A percentile compares a stretch with the other conserved stretches of the same genome.
Evolutionary conservation across 2,329 filamentous ascomycete genomes (phyloP).

Genomic region (Phialocephala sp.): DNA sequence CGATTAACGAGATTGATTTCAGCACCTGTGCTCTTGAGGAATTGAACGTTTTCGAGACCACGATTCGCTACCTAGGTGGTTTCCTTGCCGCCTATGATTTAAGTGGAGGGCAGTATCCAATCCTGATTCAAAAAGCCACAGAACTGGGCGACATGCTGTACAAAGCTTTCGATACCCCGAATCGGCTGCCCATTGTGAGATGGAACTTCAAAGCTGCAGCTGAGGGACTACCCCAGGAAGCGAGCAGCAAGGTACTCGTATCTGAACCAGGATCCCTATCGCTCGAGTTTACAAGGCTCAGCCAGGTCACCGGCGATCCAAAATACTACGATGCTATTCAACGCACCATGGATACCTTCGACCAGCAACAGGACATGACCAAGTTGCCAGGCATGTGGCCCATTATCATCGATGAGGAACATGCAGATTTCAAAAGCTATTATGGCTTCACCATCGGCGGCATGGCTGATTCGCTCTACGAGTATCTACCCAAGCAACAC

Average conservation of each 20-base stretch:
- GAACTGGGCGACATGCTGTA: constrained; percentile 43
- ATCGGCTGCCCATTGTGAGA: constrained; percentile 55
- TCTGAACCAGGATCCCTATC: constrained; percentile 63
- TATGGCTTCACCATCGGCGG: constrained; percentile 55
- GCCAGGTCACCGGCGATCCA: constrained; percentile 64
- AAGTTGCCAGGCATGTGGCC: constrained; percentile 68
- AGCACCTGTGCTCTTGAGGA: constrained; percentile 26
- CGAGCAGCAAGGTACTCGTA: constrained; percentile 54
- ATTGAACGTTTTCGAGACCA: constrained; percentile 47
- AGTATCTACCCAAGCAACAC: constrained; percentile 64
- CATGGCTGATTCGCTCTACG: constrained; percentile 62
- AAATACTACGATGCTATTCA: constrained; percentile 66
- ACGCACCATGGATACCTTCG: constrained; percentile 60
- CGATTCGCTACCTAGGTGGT: constrained; percentile 47
- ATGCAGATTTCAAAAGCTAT: constrained; percentile 19
- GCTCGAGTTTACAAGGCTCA: constrained; percentile 66
- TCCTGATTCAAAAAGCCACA: constrained; percentile 40
- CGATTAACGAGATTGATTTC: constrained; percentile 65
- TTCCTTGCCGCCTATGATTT: constrained; percentile 46
- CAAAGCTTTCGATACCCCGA: constrained; percentile 57
- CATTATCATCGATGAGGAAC: constrained; percentile 50
- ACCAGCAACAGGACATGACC: constrained; percentile 56
- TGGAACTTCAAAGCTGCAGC: constrained; percentile 46
- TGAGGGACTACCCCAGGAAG: constrained; percentile 64
- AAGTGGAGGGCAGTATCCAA: constrained; percentile 37